These are phyloP conservation scores for Dalechampia spathulata DNA, from an alignment of 441 rosid genomes.

Conservation along the genomic window DNA sequence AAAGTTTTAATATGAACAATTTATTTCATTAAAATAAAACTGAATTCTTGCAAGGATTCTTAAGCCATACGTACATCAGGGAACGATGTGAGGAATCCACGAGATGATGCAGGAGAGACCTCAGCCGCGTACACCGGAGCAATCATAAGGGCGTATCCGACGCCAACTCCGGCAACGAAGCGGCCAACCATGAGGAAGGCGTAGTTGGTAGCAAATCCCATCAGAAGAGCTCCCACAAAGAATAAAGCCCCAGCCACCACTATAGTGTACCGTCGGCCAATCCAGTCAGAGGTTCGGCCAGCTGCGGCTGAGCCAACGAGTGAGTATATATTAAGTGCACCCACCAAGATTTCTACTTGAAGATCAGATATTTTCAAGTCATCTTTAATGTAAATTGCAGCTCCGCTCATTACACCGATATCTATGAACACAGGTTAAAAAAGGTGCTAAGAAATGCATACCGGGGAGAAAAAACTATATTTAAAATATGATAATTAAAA, in stretches of 20 bases:
- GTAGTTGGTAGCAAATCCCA: constrained; percentile 69
- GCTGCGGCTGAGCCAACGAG: constrained; percentile 59
- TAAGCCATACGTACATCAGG: constrained; percentile 42
- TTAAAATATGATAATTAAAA: too few species aligned
- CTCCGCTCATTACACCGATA: constrained; percentile 72
- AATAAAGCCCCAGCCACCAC: constrained; percentile 62
- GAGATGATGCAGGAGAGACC: constrained; percentile 65
- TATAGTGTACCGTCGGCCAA: constrained; percentile 72
- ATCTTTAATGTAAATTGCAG: constrained; percentile 34
- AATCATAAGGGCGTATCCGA: constrained; percentile 75
- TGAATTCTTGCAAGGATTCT: too few species aligned
- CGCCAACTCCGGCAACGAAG: constrained; percentile 66
- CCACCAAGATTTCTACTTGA: constrained; percentile 43
- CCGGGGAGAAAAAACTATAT: too few species aligned
- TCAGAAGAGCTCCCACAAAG: constrained; percentile 62
- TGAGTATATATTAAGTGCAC: constrained; percentile 44
- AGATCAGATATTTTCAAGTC: constrained; percentile 33
- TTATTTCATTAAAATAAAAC: too few species aligned
- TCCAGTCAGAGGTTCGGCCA: constrained; percentile 70
- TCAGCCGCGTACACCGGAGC: constrained; percentile 85
- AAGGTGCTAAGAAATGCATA: too few species aligned
- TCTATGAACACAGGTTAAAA: constrained; percentile 20
- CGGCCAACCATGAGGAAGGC: constrained; percentile 77
- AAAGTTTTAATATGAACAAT: too few species aligned
- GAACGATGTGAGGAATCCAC: constrained; percentile 73